A percentile compares a stretch with the other conserved stretches of the same genome.
Evolutionary conservation across 176 grass and related monocot species (phyloP).

Genomic region (Musa schizocarpa): DNA sequence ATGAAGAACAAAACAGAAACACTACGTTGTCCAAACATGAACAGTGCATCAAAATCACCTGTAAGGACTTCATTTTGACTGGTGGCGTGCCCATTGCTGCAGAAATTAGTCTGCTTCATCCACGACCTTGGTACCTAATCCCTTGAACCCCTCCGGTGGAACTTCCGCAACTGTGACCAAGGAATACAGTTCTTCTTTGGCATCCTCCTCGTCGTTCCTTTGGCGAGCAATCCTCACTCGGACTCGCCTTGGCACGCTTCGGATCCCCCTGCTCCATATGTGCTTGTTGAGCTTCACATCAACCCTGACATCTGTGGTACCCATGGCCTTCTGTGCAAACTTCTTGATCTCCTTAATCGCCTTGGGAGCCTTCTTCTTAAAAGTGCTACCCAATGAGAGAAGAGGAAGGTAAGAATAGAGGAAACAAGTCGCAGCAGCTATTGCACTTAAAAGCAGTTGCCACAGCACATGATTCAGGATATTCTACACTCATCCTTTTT

Average conservation of each 20-base stretch:
- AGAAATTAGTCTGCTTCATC: background rate
- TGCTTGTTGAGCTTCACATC: constrained; percentile 15
- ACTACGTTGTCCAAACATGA: background rate
- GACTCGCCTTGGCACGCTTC: constrained; percentile 3
- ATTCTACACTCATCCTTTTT: too few relatives aligned
- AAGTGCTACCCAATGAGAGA: background rate
- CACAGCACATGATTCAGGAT: too few relatives aligned
- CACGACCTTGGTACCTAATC: background rate
- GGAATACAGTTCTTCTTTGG: constrained; percentile 1
- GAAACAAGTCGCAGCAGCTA: too few relatives aligned
- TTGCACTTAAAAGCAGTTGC: too few relatives aligned
- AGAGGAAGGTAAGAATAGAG: background rate
- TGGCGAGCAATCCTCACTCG: background rate
- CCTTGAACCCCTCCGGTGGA: background rate
- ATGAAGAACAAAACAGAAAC: too few relatives aligned
- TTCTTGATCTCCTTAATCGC: constrained; percentile 3
- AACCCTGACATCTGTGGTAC: constrained; percentile 4
- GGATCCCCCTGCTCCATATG: constrained; percentile 1
- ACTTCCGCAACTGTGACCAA: constrained; percentile 6
- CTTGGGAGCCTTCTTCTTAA: background rate
- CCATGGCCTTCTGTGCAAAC: constrained; percentile 7
- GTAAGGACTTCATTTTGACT: too few relatives aligned
- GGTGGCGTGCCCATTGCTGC: background rate
- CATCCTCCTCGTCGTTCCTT: constrained; percentile 9
- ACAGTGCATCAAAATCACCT: background rate